Conservation (phyloP, 345 rosid genomes). For the Arabidopsis arenosa region DNA sequence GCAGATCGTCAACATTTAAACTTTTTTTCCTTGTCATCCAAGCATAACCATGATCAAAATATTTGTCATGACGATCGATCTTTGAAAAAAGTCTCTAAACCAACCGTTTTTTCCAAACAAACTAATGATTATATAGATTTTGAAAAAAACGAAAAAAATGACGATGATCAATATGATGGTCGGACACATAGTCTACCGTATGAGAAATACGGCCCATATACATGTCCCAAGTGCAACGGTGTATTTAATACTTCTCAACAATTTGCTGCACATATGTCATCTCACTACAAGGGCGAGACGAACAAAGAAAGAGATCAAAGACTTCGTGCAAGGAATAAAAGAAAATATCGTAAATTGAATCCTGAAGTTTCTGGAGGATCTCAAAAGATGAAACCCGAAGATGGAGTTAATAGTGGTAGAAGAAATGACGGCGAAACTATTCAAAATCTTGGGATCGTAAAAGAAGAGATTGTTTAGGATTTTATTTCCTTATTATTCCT, state of each 20-base stretch:
- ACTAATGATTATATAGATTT: not conserved
- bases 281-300: conserved; percentile 33
- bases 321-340: conserved; percentile 24
- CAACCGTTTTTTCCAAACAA: not conserved
- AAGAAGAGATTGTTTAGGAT: conserved; percentile 1
- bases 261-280: conserved; percentile 34
- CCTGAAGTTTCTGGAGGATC: not conserved
- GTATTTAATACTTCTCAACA: conserved; percentile 37
- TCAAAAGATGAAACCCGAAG: not conserved
- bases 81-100: not conserved
- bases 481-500: not conserved
- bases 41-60: not conserved
- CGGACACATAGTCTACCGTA: conserved; percentile 33
- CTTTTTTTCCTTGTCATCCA: conserved; percentile 4
- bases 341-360: not conserved
- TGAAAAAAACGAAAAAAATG: not conserved
- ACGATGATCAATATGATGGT: conserved; percentile 20
- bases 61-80: not conserved
- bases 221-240: conserved; percentile 30
- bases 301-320: not conserved
- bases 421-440: not conserved
- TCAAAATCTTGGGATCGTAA: not conserved
- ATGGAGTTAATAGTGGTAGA: not conserved
- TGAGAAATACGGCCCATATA: conserved; percentile 36
- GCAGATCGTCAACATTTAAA: not conserved